A percentile compares a stretch with the other conserved stretches of the same genome.
These are phyloP conservation scores for Ophiocytium majus DNA, from an alignment of 352 stramenopile genomes.

Conservation along the genomic window DNA sequence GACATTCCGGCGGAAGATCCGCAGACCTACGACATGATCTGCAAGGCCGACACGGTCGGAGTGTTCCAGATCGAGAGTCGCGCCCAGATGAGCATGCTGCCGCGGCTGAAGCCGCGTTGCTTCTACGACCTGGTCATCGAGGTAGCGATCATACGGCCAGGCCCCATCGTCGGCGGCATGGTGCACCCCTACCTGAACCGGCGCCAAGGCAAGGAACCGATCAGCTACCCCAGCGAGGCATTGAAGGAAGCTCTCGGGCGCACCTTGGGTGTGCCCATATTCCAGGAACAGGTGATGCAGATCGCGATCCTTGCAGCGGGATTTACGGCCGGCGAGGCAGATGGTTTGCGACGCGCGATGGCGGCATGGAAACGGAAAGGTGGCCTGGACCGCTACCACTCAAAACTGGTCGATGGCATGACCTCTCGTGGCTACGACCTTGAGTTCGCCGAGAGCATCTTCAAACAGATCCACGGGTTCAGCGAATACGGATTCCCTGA, in stretches of 20 bases:
- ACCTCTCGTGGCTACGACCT: background rate
- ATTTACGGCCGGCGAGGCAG: background rate
- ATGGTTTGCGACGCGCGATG: background rate
- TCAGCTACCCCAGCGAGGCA: background rate
- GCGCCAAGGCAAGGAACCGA: background rate
- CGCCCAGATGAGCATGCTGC: background rate
- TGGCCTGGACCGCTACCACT: background rate
- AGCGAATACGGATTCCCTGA: conserved; percentile 2
- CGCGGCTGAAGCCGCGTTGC: background rate
- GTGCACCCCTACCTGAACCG: conserved; percentile 8
- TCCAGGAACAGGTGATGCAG: conserved; percentile 11
- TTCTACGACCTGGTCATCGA: conserved; percentile 17
- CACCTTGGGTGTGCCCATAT: background rate
- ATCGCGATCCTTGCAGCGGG: background rate
- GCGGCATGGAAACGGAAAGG: background rate
- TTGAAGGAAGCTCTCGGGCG: background rate
- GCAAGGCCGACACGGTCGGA: conserved; percentile 3
- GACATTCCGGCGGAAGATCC: background rate
- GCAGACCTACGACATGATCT: background rate
- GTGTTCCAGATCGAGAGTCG: conserved; percentile 2
- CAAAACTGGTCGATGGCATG: background rate
- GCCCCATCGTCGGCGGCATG: background rate
- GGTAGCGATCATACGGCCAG: background rate
- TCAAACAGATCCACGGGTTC: conserved; percentile 7
- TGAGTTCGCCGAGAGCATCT: background rate